Conservation (phyloP, 208 protist genomes). For the Crithidia thermophila region DNA sequence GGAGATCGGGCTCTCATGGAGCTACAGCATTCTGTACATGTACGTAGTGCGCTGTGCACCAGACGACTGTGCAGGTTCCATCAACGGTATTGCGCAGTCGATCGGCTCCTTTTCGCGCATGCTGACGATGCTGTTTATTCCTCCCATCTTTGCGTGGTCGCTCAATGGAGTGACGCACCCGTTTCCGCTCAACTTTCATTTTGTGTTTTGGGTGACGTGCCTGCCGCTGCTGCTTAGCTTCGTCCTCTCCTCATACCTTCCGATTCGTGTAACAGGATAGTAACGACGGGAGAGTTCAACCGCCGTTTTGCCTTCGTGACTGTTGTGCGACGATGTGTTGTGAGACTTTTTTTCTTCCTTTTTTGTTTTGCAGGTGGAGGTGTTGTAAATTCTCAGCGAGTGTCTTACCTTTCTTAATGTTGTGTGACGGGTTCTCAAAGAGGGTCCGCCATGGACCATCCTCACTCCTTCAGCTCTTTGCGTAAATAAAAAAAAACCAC, state of each 20-base stretch:
- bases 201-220: conserved; percentile 55
- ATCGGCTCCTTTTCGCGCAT: conserved; percentile 49
- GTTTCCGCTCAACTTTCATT: conserved; percentile 61
- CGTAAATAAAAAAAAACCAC: too few relatives aligned
- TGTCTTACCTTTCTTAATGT: too few relatives aligned
- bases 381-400: too few relatives aligned
- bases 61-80: conserved; percentile 46
- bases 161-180: conserved; percentile 27
- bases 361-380: not conserved
- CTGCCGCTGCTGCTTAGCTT: conserved; percentile 45
- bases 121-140: conserved; percentile 55
- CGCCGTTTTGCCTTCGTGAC: not conserved
- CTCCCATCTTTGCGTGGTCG: conserved; percentile 74
- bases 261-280: conserved; percentile 18
- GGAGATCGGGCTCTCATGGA: conserved; percentile 55
- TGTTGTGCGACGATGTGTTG: not conserved
- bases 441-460: too few relatives aligned
- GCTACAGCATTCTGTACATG: conserved; percentile 64
- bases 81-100: conserved; percentile 69
- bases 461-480: too few relatives aligned
- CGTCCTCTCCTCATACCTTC: conserved; percentile 28
- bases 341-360: not conserved
- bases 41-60: conserved; percentile 65
- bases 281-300: not conserved
- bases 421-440: too few relatives aligned